Conservation (phyloP, 768 basidiomycete species). For the Naganishia vaughanmartiniae region DNA sequence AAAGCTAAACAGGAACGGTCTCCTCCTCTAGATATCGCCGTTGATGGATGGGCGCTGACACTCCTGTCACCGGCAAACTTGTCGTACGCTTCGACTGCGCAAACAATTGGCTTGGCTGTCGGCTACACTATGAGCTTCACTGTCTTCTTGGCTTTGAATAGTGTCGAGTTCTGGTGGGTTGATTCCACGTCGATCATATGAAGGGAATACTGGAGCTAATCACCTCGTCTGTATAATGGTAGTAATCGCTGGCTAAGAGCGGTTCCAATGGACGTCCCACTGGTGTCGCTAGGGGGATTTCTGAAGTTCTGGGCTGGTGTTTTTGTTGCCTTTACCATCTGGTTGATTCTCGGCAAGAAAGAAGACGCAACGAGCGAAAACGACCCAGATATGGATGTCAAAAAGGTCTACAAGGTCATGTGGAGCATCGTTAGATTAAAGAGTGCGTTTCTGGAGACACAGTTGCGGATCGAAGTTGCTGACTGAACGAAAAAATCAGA, state of each 20-base stretch:
- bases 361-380: conserved; percentile 77
- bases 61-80: conserved; percentile 84
- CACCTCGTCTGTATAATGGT: neutral
- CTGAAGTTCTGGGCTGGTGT: conserved; percentile 79
- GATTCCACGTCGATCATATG: conserved; percentile 47
- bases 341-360: conserved; percentile 81
- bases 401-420: conserved; percentile 86
- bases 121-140: conserved; percentile 96
- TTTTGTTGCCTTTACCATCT: conserved; percentile 79
- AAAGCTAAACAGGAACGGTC: conserved; percentile 57
- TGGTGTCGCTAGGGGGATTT: conserved; percentile 67
- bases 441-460: conserved; percentile 59
- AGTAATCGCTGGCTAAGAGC: conserved; percentile 52
- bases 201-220: conserved; percentile 21
- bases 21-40: conserved; percentile 76
- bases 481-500: conserved; percentile 57
- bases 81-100: conserved; percentile 95
- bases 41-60: conserved; percentile 68
- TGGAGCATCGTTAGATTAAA: conserved; percentile 87
- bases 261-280: conserved; percentile 52
- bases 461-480: neutral
- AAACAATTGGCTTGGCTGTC: conserved; percentile 93
- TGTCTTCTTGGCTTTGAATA: conserved; percentile 94
- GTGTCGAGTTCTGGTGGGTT: conserved; percentile 72
- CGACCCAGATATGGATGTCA: conserved; percentile 83